Evolutionary conservation across 371 early-diverging fungal genomes (phyloP).

Genomic region (Rhizopus arrhizus): DNA sequence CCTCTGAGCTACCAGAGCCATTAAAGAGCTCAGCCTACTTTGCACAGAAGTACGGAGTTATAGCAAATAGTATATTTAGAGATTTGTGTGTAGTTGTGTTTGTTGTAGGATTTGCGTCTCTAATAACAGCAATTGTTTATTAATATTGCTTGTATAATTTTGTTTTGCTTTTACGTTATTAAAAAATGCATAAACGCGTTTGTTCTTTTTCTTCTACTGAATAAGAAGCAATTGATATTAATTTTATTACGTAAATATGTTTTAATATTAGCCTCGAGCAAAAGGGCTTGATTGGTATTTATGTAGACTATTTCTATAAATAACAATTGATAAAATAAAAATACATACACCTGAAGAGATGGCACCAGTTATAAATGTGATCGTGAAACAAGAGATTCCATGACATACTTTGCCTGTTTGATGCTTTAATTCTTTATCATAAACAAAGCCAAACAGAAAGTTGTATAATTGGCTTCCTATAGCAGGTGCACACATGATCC

Average conservation of each 20-base stretch:
- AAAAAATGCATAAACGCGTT: neutral
- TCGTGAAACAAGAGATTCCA: conserved; percentile 36
- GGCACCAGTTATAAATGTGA: conserved; percentile 35
- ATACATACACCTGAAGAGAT: conserved; percentile 24
- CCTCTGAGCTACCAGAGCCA: conserved; percentile 13
- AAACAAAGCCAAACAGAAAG: conserved; percentile 44
- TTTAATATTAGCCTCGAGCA: too few species aligned
- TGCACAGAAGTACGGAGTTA: conserved; percentile 19
- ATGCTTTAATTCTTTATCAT: conserved; percentile 33
- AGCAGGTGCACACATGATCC: conserved; percentile 50
- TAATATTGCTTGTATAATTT: neutral
- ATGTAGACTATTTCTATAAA: conserved; percentile 34
- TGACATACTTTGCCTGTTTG: conserved; percentile 36
- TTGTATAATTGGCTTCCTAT: conserved; percentile 50
- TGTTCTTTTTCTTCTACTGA: too few species aligned
- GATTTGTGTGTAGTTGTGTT: conserved; percentile 26
- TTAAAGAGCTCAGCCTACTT: conserved; percentile 14
- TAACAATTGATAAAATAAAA: conserved; percentile 33
- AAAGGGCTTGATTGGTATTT: conserved; percentile 1
- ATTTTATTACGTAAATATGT: too few species aligned
- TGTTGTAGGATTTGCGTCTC: conserved; percentile 19
- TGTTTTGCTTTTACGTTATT: too few species aligned
- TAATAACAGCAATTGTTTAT: neutral
- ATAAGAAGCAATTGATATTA: too few species aligned
- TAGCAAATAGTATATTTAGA: conserved; percentile 16